These are phyloP conservation scores for Periglandula ipomoeae DNA, from an alignment of 2,329 filamentous ascomycete genomes.

Conservation along the genomic window DNA sequence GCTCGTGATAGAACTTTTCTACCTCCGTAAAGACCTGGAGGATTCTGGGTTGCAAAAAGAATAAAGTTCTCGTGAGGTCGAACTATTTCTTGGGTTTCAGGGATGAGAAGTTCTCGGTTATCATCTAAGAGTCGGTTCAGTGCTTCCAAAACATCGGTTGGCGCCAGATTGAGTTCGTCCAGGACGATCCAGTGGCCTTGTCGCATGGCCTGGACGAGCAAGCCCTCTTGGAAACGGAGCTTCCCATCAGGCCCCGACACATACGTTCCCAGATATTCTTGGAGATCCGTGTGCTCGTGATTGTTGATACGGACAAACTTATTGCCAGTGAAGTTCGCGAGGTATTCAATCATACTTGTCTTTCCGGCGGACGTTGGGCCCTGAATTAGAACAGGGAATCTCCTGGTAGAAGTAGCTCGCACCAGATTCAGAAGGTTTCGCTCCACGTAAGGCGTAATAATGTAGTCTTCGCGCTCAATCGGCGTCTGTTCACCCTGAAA, in stretches of 20 bases:
- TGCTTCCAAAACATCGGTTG: conserved; percentile 93
- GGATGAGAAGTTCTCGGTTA: conserved; percentile 89
- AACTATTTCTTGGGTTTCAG: conserved; percentile 91
- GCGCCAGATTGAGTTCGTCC: conserved; percentile 92
- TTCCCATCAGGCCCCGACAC: conserved; percentile 78
- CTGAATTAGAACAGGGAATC: conserved; percentile 91
- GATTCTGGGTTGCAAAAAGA: conserved; percentile 97
- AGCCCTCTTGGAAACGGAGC: conserved; percentile 83
- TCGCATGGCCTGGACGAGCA: conserved; percentile 84
- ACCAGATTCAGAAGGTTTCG: conserved; percentile 92
- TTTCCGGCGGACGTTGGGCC: conserved; percentile 96
- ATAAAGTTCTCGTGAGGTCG: conserved; percentile 92
- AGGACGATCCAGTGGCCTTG: conserved; percentile 97
- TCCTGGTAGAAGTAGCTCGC: conserved; percentile 80
- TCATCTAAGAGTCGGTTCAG: conserved; percentile 93
- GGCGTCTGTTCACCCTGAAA: conserved; percentile 57
- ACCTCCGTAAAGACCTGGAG: conserved; percentile 88
- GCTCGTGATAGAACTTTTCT: conserved; percentile 88
- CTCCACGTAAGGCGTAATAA: conserved; percentile 91
- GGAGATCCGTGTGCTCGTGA: conserved; percentile 95
- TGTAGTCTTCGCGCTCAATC: conserved; percentile 78
- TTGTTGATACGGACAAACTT: conserved; percentile 99
- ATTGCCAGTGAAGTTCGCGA: conserved; percentile 94
- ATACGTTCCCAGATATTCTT: conserved; percentile 95
- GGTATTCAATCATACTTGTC: conserved; percentile 98